phyloP scores from a whole-genome alignment of 257 asterid species.

The Eucommia ulmoides region DNA sequence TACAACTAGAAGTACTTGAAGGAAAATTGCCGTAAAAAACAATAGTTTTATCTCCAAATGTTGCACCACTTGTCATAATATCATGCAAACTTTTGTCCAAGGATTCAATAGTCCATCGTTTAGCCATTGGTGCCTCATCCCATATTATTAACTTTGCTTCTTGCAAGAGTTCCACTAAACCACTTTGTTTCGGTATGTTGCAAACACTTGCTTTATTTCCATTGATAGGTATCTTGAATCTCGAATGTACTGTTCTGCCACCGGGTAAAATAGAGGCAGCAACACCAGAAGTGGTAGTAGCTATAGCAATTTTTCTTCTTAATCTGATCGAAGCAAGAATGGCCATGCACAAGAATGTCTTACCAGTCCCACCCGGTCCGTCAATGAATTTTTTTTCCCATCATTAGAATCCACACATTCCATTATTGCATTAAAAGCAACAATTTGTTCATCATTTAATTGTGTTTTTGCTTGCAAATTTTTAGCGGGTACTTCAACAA shows the following conservation, averaged over 20 bases:
- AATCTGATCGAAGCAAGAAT: background rate
- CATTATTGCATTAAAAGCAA: background rate
- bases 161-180: no score
- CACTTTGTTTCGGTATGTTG: no score
- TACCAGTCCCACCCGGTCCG: conserved; percentile 1
- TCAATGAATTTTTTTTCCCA: background rate
- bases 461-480: background rate
- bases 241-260: conserved; percentile 3
- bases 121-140: no score
- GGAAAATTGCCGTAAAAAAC: no score
- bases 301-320: background rate
- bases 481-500: background rate
- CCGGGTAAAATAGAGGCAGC: no score
- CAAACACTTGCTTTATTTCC: no score
- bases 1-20: no score
- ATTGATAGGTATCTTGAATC: conserved; percentile 11
- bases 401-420: background rate
- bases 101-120: no score
- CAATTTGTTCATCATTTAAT: background rate
- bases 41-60: no score
- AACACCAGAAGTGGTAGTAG: conserved; percentile 1
- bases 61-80: no score
- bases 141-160: no score
- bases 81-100: no score
- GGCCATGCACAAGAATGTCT: conserved; percentile 1